phyloP scores from a whole-genome alignment of 768 basidiomycete species.

The Kwoniella sp. region DNA sequence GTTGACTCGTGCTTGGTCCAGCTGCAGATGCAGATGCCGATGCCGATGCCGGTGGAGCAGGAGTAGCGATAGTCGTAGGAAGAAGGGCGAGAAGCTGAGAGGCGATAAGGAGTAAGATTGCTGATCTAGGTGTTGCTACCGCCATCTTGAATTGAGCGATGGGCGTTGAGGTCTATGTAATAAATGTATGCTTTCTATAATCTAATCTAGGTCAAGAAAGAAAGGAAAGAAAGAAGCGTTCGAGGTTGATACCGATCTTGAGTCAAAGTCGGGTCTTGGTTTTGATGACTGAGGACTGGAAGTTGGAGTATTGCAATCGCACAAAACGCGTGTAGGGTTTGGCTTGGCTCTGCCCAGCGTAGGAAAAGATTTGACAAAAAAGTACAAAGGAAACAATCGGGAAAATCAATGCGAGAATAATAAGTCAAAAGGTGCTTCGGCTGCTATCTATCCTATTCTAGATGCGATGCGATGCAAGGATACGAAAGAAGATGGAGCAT shows the following conservation, averaged over 20 bases:
- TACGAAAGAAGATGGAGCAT: neutral
- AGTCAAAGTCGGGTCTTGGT: too few species aligned
- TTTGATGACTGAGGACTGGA: neutral
- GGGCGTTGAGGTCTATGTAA: too few species aligned
- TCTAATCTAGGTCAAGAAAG: too few species aligned
- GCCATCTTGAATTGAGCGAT: neutral
- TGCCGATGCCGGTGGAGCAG: too few species aligned
- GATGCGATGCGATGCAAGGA: too few species aligned
- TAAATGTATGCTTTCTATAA: too few species aligned
- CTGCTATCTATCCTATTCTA: slow-evolving; percentile 8
- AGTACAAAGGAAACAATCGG: neutral
- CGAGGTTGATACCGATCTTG: neutral
- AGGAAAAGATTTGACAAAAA: neutral
- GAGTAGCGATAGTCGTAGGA: neutral
- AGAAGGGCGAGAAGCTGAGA: slow-evolving; percentile 16
- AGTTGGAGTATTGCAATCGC: too few species aligned
- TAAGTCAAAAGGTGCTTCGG: neutral
- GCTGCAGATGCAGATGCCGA: neutral
- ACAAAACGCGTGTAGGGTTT: neutral
- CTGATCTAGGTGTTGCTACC: slow-evolving; percentile 4
- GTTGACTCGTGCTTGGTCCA: slow-evolving; percentile 4
- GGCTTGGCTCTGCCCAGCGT: neutral
- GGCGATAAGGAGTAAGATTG: slow-evolving; percentile 18
- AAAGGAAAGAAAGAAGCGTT: too few species aligned
- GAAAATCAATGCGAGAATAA: too few species aligned